Conservation (phyloP, 2,329 filamentous ascomycete species). For the Trichoderma sp. region DNA sequence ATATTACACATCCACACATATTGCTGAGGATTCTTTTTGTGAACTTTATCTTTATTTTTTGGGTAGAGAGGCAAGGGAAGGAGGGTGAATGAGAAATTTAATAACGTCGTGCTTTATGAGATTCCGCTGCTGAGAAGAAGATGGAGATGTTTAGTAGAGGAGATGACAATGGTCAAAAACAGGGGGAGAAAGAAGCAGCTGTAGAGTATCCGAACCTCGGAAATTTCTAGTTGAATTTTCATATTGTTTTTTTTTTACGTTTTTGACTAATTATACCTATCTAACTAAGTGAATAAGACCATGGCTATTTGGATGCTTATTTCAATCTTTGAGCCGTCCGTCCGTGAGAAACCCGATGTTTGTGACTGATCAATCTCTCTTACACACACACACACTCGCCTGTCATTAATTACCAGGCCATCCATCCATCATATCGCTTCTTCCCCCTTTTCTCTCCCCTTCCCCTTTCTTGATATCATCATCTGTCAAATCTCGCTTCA, state of each 20-base stretch:
- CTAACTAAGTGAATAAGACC: not conserved
- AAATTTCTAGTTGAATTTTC: not conserved
- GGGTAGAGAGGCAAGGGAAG: not conserved
- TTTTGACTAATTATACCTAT: not conserved
- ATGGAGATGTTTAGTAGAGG: not conserved
- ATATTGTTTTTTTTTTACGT: not conserved
- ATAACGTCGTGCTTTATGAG: not conserved
- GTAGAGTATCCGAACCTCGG: not conserved
- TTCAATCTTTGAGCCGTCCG: not conserved
- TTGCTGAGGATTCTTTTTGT: not conserved
- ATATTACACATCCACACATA: not conserved
- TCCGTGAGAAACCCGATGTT: not conserved
- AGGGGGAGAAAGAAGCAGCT: not conserved
- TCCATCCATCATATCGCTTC: not conserved
- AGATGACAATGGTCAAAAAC: too few species aligned
- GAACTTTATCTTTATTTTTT: not conserved
- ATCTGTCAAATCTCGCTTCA: too few species aligned
- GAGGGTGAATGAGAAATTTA: not conserved
- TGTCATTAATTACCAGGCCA: not conserved
- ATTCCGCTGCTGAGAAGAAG: not conserved
- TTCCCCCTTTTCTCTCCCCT: not conserved
- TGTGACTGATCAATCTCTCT: not conserved
- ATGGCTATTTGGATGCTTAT: conserved; percentile 8
- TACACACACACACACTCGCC: not conserved
- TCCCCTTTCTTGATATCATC: not conserved